A percentile compares a stretch with the other conserved stretches of the same genome.
Evolutionary conservation across 495 filamentous ascomycete species (phyloP).

Genomic region (Penicillium goetzii): DNA sequence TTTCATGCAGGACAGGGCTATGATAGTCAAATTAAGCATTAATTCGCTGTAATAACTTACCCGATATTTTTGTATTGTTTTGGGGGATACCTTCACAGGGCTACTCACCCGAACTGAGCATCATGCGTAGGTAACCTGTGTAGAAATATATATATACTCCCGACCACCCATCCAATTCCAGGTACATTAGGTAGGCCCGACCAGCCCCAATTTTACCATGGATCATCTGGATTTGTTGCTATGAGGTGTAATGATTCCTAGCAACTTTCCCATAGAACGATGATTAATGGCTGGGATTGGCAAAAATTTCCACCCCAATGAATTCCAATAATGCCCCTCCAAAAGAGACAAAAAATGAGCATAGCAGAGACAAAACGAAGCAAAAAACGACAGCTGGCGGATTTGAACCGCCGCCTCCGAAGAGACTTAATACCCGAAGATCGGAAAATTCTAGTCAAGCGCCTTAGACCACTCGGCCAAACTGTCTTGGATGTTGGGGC

Average conservation of each 20-base stretch:
- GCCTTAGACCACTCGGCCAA: slow-evolving; percentile 10
- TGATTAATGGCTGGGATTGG: no score
- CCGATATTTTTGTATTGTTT: not conserved
- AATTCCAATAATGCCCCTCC: not conserved
- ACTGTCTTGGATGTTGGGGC: not conserved
- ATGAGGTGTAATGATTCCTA: no score
- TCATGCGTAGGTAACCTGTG: no score
- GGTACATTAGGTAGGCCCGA: no score
- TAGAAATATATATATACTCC: no score
- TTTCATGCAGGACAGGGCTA: not conserved
- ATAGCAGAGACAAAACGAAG: not conserved
- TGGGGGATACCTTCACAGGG: no score
- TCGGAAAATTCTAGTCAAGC: not conserved
- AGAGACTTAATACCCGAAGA: not conserved
- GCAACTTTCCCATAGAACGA: no score
- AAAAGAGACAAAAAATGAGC: not conserved
- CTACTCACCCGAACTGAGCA: no score
- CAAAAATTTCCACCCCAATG: no score
- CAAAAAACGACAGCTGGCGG: slow-evolving; percentile 7
- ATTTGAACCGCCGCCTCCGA: slow-evolving; percentile 12
- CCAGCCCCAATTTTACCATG: no score
- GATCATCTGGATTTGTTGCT: no score
- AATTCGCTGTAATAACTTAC: not conserved
- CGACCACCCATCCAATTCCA: no score
- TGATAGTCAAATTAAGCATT: slow-evolving; percentile 7